Evolutionary conservation across 208 protist genomes (phyloP).

Genomic region (Pavlovales sp.): DNA sequence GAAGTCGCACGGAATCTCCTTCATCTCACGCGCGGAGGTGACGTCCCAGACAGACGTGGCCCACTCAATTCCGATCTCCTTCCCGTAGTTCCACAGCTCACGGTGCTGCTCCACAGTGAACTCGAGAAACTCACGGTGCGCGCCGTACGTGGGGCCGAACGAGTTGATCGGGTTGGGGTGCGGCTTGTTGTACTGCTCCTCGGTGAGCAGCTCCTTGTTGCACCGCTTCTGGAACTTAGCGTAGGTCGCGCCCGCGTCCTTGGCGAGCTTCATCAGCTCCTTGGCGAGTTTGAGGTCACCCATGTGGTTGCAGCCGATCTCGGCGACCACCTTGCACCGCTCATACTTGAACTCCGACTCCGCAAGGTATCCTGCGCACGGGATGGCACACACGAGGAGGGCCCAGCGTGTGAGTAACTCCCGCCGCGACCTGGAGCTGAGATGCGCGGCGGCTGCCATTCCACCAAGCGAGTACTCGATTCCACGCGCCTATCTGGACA

Average conservation of each 20-base stretch:
- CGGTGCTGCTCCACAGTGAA: slow-evolving; percentile 23
- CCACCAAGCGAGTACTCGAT: too few relatives aligned
- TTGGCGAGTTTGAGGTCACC: slow-evolving; percentile 2
- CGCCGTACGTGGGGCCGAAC: slow-evolving; percentile 25
- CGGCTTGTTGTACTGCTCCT: slow-evolving; percentile 26
- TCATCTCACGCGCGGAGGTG: slow-evolving; percentile 19
- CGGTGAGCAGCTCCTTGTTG: slow-evolving; percentile 31
- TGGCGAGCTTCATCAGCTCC: slow-evolving; percentile 34
- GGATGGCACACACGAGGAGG: too few relatives aligned
- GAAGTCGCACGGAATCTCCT: slow-evolving; percentile 11
- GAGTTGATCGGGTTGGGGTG: slow-evolving; percentile 22
- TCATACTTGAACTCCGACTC: not conserved
- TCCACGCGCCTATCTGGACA: too few relatives aligned
- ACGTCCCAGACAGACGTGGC: slow-evolving; percentile 21
- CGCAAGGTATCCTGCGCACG: not conserved
- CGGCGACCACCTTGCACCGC: slow-evolving; percentile 9
- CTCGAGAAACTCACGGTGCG: slow-evolving; percentile 40
- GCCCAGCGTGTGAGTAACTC: too few relatives aligned
- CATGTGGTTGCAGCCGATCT: slow-evolving; percentile 47
- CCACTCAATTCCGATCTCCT: slow-evolving; percentile 26
- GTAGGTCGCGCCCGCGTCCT: not conserved
- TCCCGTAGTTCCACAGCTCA: slow-evolving; percentile 19
- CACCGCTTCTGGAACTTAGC: slow-evolving; percentile 38
- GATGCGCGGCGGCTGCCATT: too few relatives aligned
- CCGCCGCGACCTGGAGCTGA: too few relatives aligned